Evolutionary conservation across 352 stramenopile genomes (phyloP).

Genomic region (Phytopythium oedochilum): DNA sequence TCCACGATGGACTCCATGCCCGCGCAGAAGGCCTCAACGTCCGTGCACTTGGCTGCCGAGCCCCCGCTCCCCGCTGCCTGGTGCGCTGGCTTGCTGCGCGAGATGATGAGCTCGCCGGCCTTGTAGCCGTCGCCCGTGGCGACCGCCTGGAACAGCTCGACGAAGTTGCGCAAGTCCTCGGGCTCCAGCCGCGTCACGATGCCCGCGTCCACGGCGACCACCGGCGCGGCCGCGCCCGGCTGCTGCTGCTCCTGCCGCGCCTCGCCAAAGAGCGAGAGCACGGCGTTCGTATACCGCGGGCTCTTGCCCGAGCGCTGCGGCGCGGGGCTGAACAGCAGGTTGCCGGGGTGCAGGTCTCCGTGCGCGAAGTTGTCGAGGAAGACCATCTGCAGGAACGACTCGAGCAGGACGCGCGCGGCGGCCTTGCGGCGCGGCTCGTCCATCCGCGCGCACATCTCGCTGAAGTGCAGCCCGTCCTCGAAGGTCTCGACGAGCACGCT

Average conservation of each 20-base stretch:
- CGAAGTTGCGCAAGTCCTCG: constrained; percentile 77
- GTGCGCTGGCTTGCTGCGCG: constrained; percentile 36
- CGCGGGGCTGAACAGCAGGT: constrained; percentile 62
- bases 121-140: constrained; percentile 77
- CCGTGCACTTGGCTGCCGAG: constrained; percentile 43
- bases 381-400: constrained; percentile 92
- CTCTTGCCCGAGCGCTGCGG: background rate
- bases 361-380: constrained; percentile 96
- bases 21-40: constrained; percentile 65
- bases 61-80: background rate
- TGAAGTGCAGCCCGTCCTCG: constrained; percentile 76
- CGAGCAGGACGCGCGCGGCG: constrained; percentile 74
- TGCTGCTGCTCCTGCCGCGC: constrained; percentile 1
- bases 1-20: constrained; percentile 73
- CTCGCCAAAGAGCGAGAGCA: background rate
- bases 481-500: constrained; percentile 91
- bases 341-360: constrained; percentile 91
- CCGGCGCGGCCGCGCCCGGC: constrained; percentile 14
- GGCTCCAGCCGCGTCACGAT: constrained; percentile 81
- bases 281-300: background rate
- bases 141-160: constrained; percentile 84
- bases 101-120: constrained; percentile 72
- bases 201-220: constrained; percentile 80
- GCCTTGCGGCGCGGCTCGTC: constrained; percentile 47
- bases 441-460: constrained; percentile 46